phyloP scores from a whole-genome alignment of 257 asterid genomes.

The Haberlea rhodopensis region DNA sequence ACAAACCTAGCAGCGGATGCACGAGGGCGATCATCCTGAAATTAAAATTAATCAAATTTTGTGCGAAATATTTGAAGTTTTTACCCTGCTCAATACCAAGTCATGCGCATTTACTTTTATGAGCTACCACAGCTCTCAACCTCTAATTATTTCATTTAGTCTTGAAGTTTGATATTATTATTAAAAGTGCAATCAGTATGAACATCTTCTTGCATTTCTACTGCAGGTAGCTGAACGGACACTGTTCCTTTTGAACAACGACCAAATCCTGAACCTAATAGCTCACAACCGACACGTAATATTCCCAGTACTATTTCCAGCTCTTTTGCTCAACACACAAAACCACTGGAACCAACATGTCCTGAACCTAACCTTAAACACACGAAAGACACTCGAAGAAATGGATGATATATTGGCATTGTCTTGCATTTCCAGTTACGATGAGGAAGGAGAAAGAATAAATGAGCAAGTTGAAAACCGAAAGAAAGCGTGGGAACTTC shows the following conservation, averaged over 20 bases:
- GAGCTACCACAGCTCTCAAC: too few relatives aligned
- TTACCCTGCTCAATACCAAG: too few relatives aligned
- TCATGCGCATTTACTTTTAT: too few relatives aligned
- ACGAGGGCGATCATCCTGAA: too few relatives aligned
- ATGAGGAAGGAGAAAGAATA: constrained; percentile 42
- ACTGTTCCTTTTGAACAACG: constrained; percentile 45
- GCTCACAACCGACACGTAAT: constrained; percentile 50
- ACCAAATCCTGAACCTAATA: constrained; percentile 38
- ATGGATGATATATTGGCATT: constrained; percentile 32
- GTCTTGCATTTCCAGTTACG: constrained; percentile 37
- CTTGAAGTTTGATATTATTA: too few relatives aligned
- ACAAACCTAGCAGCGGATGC: too few relatives aligned
- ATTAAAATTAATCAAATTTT: too few relatives aligned
- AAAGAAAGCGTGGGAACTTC: constrained; percentile 54
- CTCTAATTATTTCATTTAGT: too few relatives aligned
- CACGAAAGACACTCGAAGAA: constrained; percentile 39
- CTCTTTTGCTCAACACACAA: constrained; percentile 41
- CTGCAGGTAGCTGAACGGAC: constrained; percentile 57
- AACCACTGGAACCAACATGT: constrained; percentile 51
- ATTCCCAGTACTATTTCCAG: constrained; percentile 48
- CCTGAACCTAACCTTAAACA: constrained; percentile 40
- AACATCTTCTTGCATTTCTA: too few relatives aligned
- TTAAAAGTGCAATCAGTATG: too few relatives aligned
- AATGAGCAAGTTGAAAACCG: constrained; percentile 39
- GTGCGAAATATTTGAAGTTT: too few relatives aligned